Evolutionary conservation across 768 basidiomycete species (phyloP).

Genomic region (Coprinellus micaceus): DNA sequence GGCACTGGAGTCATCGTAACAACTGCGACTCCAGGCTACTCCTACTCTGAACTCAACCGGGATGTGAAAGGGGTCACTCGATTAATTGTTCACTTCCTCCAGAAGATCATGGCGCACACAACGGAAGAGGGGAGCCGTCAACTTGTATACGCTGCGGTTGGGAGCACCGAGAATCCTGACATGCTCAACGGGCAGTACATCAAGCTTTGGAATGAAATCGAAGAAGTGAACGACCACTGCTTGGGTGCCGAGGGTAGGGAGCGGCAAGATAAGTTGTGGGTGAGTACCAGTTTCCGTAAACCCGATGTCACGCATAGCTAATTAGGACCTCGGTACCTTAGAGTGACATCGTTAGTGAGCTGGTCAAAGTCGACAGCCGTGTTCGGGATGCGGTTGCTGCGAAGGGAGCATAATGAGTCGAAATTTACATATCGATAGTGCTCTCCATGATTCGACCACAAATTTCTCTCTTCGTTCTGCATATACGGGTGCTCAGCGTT

Average conservation of each 20-base stretch:
- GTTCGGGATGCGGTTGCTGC: too few species aligned
- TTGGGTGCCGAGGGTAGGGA: constrained; percentile 23
- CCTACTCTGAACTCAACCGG: constrained; percentile 32
- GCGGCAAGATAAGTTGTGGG: too few species aligned
- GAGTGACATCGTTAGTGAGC: too few species aligned
- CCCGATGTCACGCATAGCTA: too few species aligned
- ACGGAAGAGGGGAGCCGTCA: constrained; percentile 37
- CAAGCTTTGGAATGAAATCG: constrained; percentile 14
- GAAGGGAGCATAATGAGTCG: too few species aligned
- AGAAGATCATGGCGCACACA: constrained; percentile 31
- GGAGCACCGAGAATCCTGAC: constrained; percentile 15
- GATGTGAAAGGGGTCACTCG: constrained; percentile 14
- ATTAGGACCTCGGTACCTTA: too few species aligned
- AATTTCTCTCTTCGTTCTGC: too few species aligned
- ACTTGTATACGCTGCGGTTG: constrained; percentile 30
- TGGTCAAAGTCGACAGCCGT: too few species aligned
- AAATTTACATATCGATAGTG: too few species aligned
- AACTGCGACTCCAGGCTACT: constrained; percentile 40
- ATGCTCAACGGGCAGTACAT: constrained; percentile 29
- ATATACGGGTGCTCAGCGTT: too few species aligned
- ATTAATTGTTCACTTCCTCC: constrained; percentile 19
- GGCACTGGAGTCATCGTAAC: constrained; percentile 30
- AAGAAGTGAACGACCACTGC: constrained; percentile 27
- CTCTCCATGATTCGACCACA: too few species aligned
- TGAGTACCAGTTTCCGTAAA: too few species aligned